Evolutionary conservation across 305 asterid genomes (phyloP), one percentile per base, ranked within the genome.

Genomic region (Rubia peregrina): DNA sequence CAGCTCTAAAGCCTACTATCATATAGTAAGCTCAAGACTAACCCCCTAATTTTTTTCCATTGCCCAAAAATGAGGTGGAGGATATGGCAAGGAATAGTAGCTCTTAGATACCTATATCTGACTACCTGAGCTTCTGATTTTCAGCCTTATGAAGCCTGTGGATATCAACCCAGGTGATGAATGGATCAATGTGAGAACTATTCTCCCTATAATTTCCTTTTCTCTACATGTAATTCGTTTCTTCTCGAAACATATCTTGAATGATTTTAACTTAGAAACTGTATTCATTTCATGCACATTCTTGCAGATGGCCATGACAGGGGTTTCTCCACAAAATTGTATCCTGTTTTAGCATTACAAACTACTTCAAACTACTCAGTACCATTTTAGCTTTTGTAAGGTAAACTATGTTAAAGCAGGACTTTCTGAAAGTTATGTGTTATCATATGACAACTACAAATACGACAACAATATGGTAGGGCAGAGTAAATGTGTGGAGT

Each of bases 81-180:
- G 41, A 60, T 60, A 26, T n/a, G 42, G 61, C 43, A 13, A 43
- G 60, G 56, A 60, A 16, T 16, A 46, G 77, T 69, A 71, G 70
- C 55, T 70, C 26, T 70, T 63, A 60, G 48, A 21, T 56, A 21
- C 71, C 53, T 9, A 33, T 22, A 24, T 56, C 65, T 74, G 53
- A 22, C 74, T 40, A 59, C 55, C 44, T 72, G 74, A 75, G 22
- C 30, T 33, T 71, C 75, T 85, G 71, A 61, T 77, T 81, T 77
- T n/a, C 90, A 92, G 98, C 84, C 96, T 86, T 76, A 87, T 92
- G 97, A 92, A 85, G 83, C 88, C 95, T 22, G 88, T 92, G 82
- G 97, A 92, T 67, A 76, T 87, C 85, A 89, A 83, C 80, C 98
- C 98, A 67, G 83, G 65, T 82, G 98, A 92, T 74, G 97, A 90